These are phyloP conservation scores for Aspergillus clavatus DNA, from an alignment of 2,329 filamentous ascomycete genomes.

Conservation along the genomic window DNA sequence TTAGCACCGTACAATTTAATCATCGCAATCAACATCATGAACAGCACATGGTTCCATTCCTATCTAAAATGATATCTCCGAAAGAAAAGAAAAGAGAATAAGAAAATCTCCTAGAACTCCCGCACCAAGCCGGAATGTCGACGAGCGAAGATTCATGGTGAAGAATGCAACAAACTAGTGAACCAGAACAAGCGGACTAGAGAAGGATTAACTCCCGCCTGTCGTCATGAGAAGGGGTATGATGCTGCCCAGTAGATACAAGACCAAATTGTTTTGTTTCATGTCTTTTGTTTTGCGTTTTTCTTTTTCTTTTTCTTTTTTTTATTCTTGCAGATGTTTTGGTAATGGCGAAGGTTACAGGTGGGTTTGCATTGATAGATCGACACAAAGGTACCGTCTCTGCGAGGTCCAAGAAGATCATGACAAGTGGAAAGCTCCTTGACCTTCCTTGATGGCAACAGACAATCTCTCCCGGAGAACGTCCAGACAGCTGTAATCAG, in stretches of 20 bases:
- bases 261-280: not conserved
- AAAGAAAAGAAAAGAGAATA: slow-evolving; percentile 6
- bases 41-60: slow-evolving; percentile 14
- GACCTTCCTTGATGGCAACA: slow-evolving; percentile 87
- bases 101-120: slow-evolving; percentile 11
- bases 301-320: not conserved
- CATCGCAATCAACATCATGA: not conserved
- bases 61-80: slow-evolving; percentile 13
- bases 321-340: not conserved
- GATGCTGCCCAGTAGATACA: not conserved
- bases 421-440: slow-evolving; percentile 95
- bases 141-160: not conserved
- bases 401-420: too few relatives aligned
- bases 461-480: slow-evolving; percentile 73
- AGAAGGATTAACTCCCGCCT: not conserved
- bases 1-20: slow-evolving; percentile 2
- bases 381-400: too few relatives aligned
- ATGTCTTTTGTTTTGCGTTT: not conserved
- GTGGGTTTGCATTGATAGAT: too few relatives aligned
- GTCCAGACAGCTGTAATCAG: slow-evolving; percentile 79
- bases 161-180: not conserved
- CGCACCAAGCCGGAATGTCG: slow-evolving; percentile 7
- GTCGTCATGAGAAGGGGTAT: not conserved
- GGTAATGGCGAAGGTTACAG: not conserved
- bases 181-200: not conserved